Evolutionary conservation across 345 rosid species (phyloP).

Genomic region (Salix caprea): DNA sequence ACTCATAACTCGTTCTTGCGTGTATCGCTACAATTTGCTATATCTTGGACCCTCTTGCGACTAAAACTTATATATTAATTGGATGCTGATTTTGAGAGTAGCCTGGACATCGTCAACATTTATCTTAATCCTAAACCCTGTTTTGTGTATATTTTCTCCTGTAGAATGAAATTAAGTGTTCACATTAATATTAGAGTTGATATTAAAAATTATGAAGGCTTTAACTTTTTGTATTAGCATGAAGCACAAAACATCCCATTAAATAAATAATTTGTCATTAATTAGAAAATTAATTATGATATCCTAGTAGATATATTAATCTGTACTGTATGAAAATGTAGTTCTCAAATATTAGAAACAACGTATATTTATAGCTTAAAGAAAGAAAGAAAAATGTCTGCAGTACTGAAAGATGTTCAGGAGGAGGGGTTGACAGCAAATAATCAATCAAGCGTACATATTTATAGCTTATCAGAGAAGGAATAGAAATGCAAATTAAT

Average conservation of each 20-base stretch:
- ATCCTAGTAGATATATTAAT: no score
- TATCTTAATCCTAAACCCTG: no score
- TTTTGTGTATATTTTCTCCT: no score
- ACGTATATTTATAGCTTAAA: no score
- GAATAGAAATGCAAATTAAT: not conserved
- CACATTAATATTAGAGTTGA: not conserved
- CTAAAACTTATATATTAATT: no score
- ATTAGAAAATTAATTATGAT: no score
- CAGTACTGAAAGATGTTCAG: not conserved
- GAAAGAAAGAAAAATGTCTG: not conserved
- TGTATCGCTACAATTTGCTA: no score
- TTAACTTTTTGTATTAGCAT: not conserved
- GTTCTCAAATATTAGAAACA: not conserved
- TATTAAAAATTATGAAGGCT: not conserved
- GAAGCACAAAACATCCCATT: not conserved
- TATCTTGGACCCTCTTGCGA: no score
- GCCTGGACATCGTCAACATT: not conserved
- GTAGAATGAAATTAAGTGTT: not conserved
- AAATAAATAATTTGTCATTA: no score
- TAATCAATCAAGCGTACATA: not conserved
- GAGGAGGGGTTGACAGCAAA: not conserved
- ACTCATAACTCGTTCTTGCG: no score
- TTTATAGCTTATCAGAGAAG: not conserved
- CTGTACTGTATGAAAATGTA: no score
- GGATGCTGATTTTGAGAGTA: not conserved